Conservation (phyloP, 306 rosid species). For the Cucurbita pepo region DNA sequence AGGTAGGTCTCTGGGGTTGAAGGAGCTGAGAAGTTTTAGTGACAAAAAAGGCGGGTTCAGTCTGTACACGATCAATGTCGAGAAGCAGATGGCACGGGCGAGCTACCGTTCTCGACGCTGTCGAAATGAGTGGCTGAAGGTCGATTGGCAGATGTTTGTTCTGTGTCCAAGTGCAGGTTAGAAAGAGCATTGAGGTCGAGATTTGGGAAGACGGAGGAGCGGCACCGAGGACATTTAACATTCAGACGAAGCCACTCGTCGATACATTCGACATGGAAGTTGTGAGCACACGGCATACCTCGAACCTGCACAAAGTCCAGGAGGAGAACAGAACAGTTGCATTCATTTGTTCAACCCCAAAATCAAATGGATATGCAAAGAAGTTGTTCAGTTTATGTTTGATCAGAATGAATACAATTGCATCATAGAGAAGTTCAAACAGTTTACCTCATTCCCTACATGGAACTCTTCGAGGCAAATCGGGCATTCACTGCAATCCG, state of each 20-base stretch:
- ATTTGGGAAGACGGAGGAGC: slow-evolving; percentile 95
- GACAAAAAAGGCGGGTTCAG: slow-evolving; percentile 17
- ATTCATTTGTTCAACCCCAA: neutral
- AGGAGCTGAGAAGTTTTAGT: neutral
- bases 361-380: neutral
- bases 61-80: slow-evolving; percentile 17
- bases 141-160: slow-evolving; percentile 50
- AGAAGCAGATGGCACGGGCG: slow-evolving; percentile 6
- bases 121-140: slow-evolving; percentile 48
- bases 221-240: slow-evolving; percentile 96
- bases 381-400: neutral
- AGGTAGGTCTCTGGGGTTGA: neutral
- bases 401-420: neutral
- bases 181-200: slow-evolving; percentile 96
- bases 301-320: slow-evolving; percentile 51
- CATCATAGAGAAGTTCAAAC: neutral
- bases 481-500: slow-evolving; percentile 96
- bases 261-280: slow-evolving; percentile 92
- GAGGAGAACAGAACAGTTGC: neutral
- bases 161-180: slow-evolving; percentile 71
- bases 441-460: slow-evolving; percentile 83
- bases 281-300: slow-evolving; percentile 94
- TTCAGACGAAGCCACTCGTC: slow-evolving; percentile 97
- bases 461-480: slow-evolving; percentile 91
- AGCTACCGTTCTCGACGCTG: slow-evolving; percentile 35